Percentiles rank a stretch among this genome's conserved stretches.
Evolutionary conservation across 192 early-diverging fungal species (phyloP).

Genomic region (Coemansia sp.): DNA sequence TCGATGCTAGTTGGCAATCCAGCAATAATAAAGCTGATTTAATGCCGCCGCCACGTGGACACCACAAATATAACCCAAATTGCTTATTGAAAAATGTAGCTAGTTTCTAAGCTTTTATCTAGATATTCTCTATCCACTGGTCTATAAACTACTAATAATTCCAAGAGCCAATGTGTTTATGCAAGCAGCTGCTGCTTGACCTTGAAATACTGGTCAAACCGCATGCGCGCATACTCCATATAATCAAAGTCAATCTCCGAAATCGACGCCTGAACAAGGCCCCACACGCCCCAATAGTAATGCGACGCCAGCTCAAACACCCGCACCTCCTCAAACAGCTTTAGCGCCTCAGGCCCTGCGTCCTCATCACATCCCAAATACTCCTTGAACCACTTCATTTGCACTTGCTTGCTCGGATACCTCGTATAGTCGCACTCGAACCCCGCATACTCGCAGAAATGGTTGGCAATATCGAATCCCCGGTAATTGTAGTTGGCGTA

Average conservation of each 20-base stretch:
- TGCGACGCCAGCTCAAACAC: constrained; percentile 87
- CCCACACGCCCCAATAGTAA: constrained; percentile 88
- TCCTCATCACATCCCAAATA: constrained; percentile 63
- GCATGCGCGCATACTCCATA: constrained; percentile 77
- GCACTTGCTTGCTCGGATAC: constrained; percentile 72
- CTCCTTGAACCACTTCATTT: constrained; percentile 71
- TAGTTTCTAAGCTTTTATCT: too few relatives aligned
- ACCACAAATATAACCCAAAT: too few relatives aligned
- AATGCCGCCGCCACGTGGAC: too few relatives aligned
- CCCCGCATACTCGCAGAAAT: constrained; percentile 93
- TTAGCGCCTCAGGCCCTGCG: constrained; percentile 55
- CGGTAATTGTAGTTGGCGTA: constrained; percentile 82
- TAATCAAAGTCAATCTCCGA: constrained; percentile 97
- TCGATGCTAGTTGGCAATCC: too few relatives aligned
- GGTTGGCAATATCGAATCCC: constrained; percentile 95
- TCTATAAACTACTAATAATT: too few relatives aligned
- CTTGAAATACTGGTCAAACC: constrained; percentile 77
- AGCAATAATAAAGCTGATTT: too few relatives aligned
- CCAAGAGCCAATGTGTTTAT: too few relatives aligned
- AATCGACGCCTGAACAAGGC: constrained; percentile 75
- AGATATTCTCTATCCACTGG: too few relatives aligned
- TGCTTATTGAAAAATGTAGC: too few relatives aligned
- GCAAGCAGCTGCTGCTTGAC: constrained; percentile 31
- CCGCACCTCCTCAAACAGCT: constrained; percentile 76
- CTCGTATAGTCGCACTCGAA: constrained; percentile 92